A percentile compares a stretch with the other conserved stretches of the same genome.
Evolutionary conservation across 2,329 filamentous ascomycete species (phyloP).

Genomic region (Dissoconium aciculare): DNA sequence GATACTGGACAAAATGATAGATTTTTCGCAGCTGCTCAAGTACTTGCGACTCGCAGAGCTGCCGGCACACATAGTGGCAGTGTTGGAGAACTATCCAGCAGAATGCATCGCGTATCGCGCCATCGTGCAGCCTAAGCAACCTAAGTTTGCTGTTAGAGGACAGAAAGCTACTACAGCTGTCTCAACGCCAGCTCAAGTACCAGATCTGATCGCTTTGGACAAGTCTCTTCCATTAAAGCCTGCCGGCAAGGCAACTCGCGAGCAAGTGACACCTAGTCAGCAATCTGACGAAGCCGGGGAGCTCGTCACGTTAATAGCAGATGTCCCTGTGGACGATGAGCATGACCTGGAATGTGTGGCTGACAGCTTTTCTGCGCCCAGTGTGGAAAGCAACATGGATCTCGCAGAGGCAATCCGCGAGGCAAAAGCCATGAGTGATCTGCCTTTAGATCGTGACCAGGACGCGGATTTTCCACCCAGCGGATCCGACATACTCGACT

Average conservation of each 20-base stretch:
- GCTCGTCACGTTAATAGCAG: neutral
- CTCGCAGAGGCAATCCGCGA: neutral
- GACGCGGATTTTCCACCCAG: slow-evolving; percentile 19
- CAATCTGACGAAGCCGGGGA: slow-evolving; percentile 22
- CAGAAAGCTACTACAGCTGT: neutral
- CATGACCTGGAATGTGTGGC: slow-evolving; percentile 4
- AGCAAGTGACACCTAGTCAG: slow-evolving; percentile 27
- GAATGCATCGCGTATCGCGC: slow-evolving; percentile 29
- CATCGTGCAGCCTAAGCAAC: slow-evolving; percentile 39
- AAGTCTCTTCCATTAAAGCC: slow-evolving; percentile 38
- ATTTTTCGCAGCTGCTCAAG: slow-evolving; percentile 47
- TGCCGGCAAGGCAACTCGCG: slow-evolving; percentile 26
- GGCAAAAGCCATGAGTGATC: neutral
- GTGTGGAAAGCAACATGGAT: slow-evolving; percentile 2
- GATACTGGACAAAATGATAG: slow-evolving; percentile 56
- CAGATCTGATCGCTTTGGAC: slow-evolving; percentile 12
- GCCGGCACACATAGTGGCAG: slow-evolving; percentile 37
- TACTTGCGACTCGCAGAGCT: slow-evolving; percentile 37
- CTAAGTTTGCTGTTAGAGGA: slow-evolving; percentile 40
- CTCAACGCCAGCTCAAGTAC: slow-evolving; percentile 1
- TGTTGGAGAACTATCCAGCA: slow-evolving; percentile 31
- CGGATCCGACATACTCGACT: slow-evolving; percentile 14
- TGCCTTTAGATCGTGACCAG: slow-evolving; percentile 26
- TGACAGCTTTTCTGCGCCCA: slow-evolving; percentile 4
- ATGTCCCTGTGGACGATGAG: slow-evolving; percentile 1